These are phyloP conservation scores for Wickerhamiella kazuoi DNA, from an alignment of 805 yeast species.

Conservation along the genomic window DNA sequence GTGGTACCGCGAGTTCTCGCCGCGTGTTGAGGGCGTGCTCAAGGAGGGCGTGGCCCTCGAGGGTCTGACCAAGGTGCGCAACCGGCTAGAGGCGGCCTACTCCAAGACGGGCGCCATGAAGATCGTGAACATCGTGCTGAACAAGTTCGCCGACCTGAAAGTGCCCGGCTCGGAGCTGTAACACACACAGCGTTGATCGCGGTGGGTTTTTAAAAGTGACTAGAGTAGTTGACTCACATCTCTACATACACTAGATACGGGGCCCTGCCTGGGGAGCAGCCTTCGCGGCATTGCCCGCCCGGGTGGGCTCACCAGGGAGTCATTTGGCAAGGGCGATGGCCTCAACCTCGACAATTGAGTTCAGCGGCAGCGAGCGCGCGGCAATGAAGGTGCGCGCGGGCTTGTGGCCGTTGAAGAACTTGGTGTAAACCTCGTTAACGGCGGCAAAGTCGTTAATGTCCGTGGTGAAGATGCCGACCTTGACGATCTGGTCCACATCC, in stretches of 20 bases:
- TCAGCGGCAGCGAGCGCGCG: constrained; percentile 77
- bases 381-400: constrained; percentile 99
- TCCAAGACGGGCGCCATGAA: constrained; percentile 17
- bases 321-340: constrained; percentile 82
- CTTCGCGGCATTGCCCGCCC: too few relatives aligned
- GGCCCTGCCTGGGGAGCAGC: too few relatives aligned
- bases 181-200: not conserved
- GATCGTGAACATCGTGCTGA: constrained; percentile 14
- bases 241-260: too few relatives aligned
- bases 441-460: constrained; percentile 76
- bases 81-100: constrained; percentile 20
- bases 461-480: constrained; percentile 76
- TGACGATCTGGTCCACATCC: constrained; percentile 64
- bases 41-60: constrained; percentile 50
- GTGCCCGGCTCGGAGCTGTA: constrained; percentile 15
- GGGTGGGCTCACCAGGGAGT: too few relatives aligned
- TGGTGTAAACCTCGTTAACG: constrained; percentile 68
- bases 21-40: constrained; percentile 41
- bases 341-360: constrained; percentile 77
- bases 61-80: constrained; percentile 57
- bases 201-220: too few relatives aligned
- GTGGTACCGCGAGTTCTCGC: constrained; percentile 88
- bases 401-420: constrained; percentile 21
- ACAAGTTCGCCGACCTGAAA: constrained; percentile 12
- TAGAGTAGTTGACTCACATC: too few relatives aligned